A percentile compares a stretch with the other conserved stretches of the same genome.
Evolutionary conservation across 2,329 filamentous ascomycete species (phyloP).

Genomic region (Coleophoma crateriformis): DNA sequence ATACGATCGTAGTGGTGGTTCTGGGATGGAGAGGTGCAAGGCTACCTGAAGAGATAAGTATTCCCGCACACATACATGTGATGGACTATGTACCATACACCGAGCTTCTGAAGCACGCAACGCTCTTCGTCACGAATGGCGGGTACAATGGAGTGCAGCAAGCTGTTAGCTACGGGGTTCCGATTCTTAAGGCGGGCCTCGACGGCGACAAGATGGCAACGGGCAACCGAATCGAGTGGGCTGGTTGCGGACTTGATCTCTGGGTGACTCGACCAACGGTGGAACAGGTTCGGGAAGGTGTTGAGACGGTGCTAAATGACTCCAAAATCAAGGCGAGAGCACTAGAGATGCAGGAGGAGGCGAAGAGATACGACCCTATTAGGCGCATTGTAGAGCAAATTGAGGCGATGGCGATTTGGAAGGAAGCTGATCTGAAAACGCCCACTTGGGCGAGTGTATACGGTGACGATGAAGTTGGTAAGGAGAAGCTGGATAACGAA

Average conservation of each 20-base stretch:
- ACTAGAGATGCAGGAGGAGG: too few species aligned
- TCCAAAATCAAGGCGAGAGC: background rate
- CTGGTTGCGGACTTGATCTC: conserved; percentile 1
- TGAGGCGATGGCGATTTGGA: too few species aligned
- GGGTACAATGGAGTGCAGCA: conserved; percentile 1
- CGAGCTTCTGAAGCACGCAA: background rate
- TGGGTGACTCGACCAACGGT: background rate
- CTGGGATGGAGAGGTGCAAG: conserved; percentile 16
- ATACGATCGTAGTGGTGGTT: conserved; percentile 27
- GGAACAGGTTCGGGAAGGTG: background rate
- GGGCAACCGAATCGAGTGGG: background rate
- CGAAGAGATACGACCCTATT: too few species aligned
- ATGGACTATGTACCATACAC: background rate
- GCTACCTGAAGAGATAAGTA: background rate
- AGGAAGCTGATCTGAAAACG: too few species aligned
- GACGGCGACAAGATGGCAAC: conserved; percentile 1
- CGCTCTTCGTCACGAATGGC: conserved; percentile 1
- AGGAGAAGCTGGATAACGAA: too few species aligned
- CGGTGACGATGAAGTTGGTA: too few species aligned
- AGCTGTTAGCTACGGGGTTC: conserved; percentile 1
- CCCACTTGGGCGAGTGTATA: too few species aligned
- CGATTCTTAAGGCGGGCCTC: background rate
- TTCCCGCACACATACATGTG: background rate
- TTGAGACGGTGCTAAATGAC: background rate
- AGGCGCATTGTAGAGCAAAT: too few species aligned